These are phyloP conservation scores for Gossypium sturtianum DNA, from an alignment of 345 rosid genomes.

Conservation along the genomic window DNA sequence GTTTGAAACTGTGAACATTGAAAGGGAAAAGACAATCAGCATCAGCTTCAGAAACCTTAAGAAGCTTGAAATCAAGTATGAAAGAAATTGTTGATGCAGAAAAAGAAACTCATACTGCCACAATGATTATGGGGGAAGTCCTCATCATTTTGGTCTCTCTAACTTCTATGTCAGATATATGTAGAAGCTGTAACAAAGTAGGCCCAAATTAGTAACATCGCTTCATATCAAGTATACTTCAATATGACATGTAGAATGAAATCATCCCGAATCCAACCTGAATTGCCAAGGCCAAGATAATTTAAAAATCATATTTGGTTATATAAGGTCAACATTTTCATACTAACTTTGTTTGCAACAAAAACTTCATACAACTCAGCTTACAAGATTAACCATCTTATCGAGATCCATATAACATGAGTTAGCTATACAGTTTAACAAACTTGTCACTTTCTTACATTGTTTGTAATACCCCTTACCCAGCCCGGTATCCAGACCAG, in stretches of 20 bases:
- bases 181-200: slow-evolving; percentile 53
- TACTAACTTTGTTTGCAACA: slow-evolving; percentile 45
- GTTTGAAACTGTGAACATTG: slow-evolving; percentile 62
- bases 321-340: neutral
- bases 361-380: neutral
- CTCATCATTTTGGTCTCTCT: slow-evolving; percentile 94
- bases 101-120: slow-evolving; percentile 41
- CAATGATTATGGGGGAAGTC: slow-evolving; percentile 60
- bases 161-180: slow-evolving; percentile 77
- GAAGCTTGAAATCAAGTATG: neutral
- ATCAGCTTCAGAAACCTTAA: neutral
- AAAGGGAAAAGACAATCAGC: neutral
- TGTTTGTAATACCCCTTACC: too few relatives aligned
- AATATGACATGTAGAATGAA: neutral
- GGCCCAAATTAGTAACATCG: neutral
- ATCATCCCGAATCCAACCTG: neutral
- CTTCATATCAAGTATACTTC: neutral
- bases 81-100: neutral
- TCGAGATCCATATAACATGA: neutral
- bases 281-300: neutral
- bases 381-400: neutral
- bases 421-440: neutral
- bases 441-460: neutral
- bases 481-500: accelerated
- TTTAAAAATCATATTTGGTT: neutral